Base-by-base conservation (phyloP, 345 rosid species). In the Populus alba region DNA sequence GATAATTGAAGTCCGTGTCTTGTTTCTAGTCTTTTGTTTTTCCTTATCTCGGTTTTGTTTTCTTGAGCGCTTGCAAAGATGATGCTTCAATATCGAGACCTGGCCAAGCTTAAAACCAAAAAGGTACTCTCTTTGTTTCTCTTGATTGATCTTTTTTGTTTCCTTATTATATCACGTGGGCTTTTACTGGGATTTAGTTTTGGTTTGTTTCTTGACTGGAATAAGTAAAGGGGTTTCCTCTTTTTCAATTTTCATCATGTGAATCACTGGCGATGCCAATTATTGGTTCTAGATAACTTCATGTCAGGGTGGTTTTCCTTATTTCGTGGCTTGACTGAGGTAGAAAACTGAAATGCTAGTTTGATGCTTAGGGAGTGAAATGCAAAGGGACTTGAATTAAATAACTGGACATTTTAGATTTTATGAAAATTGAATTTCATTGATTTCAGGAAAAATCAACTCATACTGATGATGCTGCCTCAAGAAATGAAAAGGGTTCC, bases 11-110 rank as follows among this genome's bases (percentile, higher is more conserved):
- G n/a, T n/a, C 16, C 5, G 11, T 22, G 3, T 29, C 31, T 62
- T 17, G 7, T 77, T 29, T 74, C 7, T 47, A 47, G 18, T 4
- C 45, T 10, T 41, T 41, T 10, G 13, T 23, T 18, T 4, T 35
- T 17, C 38, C 2, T 20, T n/a, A 13, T 68, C 20, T 6, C 47
- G 25, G 2, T 43, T 33, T 33, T 17, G 27, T 15, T 16, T 39
- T 31, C 5, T 49, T 20, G 47, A 27, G 39, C 1, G 66, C n/a
- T 35, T 15, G 67, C 9, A 66, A 87, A 71, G 88, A 87, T 84
- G 91, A 87, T 88, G 89, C 85, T 90, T 77, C 87, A 75, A 51
- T 90, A 77, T 31, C 27, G 72, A 20, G 87, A 86, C 72, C 81
- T 86, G 15, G 80, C 86, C 1, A 87, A 80, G 83, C 89, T 88